Evolutionary conservation across 2,329 filamentous ascomycete species (phyloP), one percentile per base, ranked within the genome.

Genomic region (Verticillium nonalfalfae): DNA sequence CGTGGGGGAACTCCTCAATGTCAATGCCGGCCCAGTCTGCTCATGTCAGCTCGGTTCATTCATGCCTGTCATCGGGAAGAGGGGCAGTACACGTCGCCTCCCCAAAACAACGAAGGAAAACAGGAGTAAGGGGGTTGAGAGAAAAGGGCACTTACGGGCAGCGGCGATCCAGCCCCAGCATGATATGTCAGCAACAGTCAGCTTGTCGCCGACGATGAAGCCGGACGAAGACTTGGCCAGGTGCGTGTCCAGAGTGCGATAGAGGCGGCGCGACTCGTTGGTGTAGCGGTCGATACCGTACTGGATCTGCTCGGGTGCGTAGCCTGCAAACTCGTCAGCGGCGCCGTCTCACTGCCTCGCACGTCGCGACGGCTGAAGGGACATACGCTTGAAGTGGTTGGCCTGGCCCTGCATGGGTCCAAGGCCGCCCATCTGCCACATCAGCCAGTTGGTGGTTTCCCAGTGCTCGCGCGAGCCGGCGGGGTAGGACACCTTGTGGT

Each of bases 371-470:
- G 26, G 26, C 26, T 31, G 26, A 31, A 36, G 15, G 9, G 10
- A 71, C 80, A 59, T 69, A 83, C 90, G 85, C 57, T 78, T 79
- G 75, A 96, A 96, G 76, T 96, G 91, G 74, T 95, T 93, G 59
- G 91, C 84, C 74, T 96, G 91, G 55, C 84, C 89, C 70, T 94
- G 90, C 90, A 93, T 94, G 1, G 91, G 91, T 0, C 90, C 90
- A 1, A 93, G 78, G 2, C 91, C 91, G 2, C 87, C 89, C 76
- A 93, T 94, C 75, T 93, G 87, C 81, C 87, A 91, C 74, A 86
- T 86, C 62, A 86, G 76, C 91, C 92, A 97, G 76, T 85, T 93
- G 70, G 86, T 91, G 71, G 86, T 83, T 74, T 96, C 90, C 75
- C 90, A 92, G 73, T 88, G 85, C 75, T 97, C 92, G 56, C 87